These are phyloP conservation scores for Mycena filopes DNA, from an alignment of 768 basidiomycete species.

Conservation along the genomic window DNA sequence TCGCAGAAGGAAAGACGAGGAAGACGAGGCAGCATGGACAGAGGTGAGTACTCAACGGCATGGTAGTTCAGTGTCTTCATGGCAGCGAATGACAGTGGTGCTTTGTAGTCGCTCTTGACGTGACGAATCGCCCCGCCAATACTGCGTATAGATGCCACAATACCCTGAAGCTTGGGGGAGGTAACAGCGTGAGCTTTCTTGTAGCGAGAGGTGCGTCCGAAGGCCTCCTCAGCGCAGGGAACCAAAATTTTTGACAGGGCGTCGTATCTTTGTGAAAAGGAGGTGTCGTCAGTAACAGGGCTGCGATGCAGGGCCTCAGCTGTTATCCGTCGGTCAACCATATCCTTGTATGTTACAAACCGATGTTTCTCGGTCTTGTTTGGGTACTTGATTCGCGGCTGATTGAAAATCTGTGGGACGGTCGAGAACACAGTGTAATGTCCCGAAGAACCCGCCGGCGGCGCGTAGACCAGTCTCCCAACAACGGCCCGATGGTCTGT, in stretches of 20 bases:
- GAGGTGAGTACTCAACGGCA: constrained; percentile 3
- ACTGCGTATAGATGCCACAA: neutral
- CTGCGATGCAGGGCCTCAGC: too few species aligned
- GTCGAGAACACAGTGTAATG: neutral
- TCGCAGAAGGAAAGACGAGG: neutral
- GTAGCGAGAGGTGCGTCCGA: constrained; percentile 5
- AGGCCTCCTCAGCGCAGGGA: constrained; percentile 2
- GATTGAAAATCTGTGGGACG: neutral
- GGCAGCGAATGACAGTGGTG: neutral
- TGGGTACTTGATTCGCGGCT: constrained; percentile 13
- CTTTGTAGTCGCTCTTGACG: constrained; percentile 10
- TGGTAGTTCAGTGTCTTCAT: constrained; percentile 1
- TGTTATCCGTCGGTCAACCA: neutral
- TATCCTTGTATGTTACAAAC: neutral
- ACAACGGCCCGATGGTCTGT: constrained; percentile 14
- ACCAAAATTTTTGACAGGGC: neutral
- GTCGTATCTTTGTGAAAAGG: constrained; percentile 4
- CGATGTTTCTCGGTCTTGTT: neutral
- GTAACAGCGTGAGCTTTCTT: neutral
- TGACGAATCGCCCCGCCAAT: constrained; percentile 8
- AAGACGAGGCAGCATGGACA: neutral
- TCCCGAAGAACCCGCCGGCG: neutral
- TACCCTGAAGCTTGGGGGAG: constrained; percentile 6
- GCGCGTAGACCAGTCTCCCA: neutral
- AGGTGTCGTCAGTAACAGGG: constrained; percentile 4